Conservation (phyloP, 2,329 filamentous ascomycete genomes). For the Cladophialophora carrionii region DNA sequence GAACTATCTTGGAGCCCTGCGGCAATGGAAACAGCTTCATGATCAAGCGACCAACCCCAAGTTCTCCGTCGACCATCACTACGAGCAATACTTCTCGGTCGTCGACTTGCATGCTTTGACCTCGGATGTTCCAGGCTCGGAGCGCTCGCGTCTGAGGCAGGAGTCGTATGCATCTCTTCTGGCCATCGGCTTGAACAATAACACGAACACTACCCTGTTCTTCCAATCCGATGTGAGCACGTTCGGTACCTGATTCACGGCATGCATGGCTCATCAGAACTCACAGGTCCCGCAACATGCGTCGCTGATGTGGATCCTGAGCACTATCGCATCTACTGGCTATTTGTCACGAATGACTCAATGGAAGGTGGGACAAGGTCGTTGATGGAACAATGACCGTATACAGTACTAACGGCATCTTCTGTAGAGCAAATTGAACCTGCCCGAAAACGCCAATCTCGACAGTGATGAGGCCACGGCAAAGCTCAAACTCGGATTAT, state of each 20-base stretch:
- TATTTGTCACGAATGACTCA: constrained; percentile 99
- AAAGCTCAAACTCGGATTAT: constrained; percentile 80
- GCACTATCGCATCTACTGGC: constrained; percentile 86
- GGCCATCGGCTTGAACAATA: constrained; percentile 79
- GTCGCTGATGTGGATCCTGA: constrained; percentile 96
- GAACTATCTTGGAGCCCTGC: constrained; percentile 89
- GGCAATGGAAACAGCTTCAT: constrained; percentile 83
- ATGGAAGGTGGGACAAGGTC: constrained; percentile 73
- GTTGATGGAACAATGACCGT: background rate
- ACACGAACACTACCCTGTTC: constrained; percentile 72
- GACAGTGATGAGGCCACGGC: constrained; percentile 61
- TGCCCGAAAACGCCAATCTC: constrained; percentile 63
- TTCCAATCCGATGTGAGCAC: constrained; percentile 72
- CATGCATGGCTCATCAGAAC: constrained; percentile 5
- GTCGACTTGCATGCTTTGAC: constrained; percentile 96
- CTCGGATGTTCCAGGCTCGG: constrained; percentile 58
- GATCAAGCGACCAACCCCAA: constrained; percentile 61
- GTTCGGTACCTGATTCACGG: constrained; percentile 13
- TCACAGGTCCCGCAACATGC: constrained; percentile 72
- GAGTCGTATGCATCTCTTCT: constrained; percentile 79
- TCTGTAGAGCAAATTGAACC: constrained; percentile 70
- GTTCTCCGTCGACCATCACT: constrained; percentile 10
- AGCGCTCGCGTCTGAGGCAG: constrained; percentile 67
- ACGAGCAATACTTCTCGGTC: constrained; percentile 74
- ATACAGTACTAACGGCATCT: background rate